Base-by-base conservation (phyloP, 176 grass and related monocot genomes). In the Eremochloa ophiuroides region DNA sequence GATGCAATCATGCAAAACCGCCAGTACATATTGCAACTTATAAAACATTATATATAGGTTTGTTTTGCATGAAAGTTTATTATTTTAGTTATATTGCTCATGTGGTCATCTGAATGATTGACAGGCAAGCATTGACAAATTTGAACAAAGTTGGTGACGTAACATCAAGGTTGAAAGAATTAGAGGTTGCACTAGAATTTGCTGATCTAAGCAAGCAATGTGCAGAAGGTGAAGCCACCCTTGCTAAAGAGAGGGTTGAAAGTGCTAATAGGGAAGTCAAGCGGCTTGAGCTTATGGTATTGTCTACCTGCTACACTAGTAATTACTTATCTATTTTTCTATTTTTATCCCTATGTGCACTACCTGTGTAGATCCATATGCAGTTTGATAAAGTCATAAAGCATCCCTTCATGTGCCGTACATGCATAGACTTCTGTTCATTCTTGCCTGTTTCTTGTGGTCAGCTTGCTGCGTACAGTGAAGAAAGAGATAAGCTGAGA, bases 401-500 rank as follows among this genome's bases (percentile, higher is more conserved):
- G 55, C 44, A 26, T 61, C 23, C 43, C 70, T 82, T 61, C n/a
- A 26, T 64, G 61, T 63, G 64, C 60, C 29, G 51, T 75, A 58
- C 22, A 28, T 29, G 16, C 44, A 65, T 84, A 46, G 60, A 70
- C 43, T 85, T 88, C 7, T 86, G 22, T 44, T 11, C 76, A 80
- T 59, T 79, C 16, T 82, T 56, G 80, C 58, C 58, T 92, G 62
- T 62, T 82, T 83, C 70, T 44, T 81, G 25, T 58, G 77, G 82
- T 82, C 86, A 98, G 96, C 86, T 98, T 93, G 76, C 93, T 89
- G 91, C 86, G 43, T 51, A 93, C 42, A 89, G 86, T 79, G 90
- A 91, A 86, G 96, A 98, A 93, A 89, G 84, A 87, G 96, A 98
- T 72, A 93, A 79, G 62, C 82, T 93, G 69, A 86, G 77, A 80